A percentile compares a stretch with the other conserved stretches of the same genome.
These are phyloP conservation scores for Cichorium intybus DNA, from an alignment of 140 eudicot genomes.

Conservation along the genomic window DNA sequence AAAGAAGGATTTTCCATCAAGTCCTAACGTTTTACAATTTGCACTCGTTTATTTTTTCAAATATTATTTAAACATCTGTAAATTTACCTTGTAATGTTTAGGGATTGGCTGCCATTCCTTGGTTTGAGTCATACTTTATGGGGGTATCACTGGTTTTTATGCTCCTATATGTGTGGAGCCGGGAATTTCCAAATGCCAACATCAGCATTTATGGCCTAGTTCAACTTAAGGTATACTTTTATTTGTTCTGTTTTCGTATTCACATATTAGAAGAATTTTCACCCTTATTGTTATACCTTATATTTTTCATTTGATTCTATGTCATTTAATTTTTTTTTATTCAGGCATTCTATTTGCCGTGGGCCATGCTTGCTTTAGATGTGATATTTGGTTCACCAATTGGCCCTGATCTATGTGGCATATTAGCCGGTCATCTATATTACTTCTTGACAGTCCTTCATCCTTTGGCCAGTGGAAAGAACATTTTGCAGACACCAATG, in stretches of 20 bases:
- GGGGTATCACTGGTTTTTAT: constrained; percentile 89
- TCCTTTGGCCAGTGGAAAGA: constrained; percentile 85
- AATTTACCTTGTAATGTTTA: no score
- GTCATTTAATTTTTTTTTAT: no score
- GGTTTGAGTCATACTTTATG: constrained; percentile 47
- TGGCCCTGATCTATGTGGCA: constrained; percentile 77
- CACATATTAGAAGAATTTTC: not conserved
- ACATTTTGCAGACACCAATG: constrained; percentile 64
- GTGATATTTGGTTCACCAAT: constrained; percentile 87
- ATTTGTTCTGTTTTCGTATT: not conserved
- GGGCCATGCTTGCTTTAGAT: constrained; percentile 94
- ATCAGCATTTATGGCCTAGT: constrained; percentile 86
- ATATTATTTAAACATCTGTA: no score
- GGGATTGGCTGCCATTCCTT: constrained; percentile 67
- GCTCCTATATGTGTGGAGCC: constrained; percentile 95
- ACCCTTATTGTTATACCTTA: no score
- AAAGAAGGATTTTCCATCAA: no score
- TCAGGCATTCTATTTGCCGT: constrained; percentile 91
- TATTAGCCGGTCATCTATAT: constrained; percentile 76
- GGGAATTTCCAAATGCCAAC: constrained; percentile 78
- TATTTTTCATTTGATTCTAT: no score
- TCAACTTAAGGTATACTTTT: constrained; percentile 55
- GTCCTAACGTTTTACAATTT: no score
- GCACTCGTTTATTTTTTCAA: no score
- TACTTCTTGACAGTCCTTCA: constrained; percentile 89